These are phyloP conservation scores for Sporisorium scitamineum DNA, from an alignment of 1,284 basidiomycete genomes.

Conservation along the genomic window DNA sequence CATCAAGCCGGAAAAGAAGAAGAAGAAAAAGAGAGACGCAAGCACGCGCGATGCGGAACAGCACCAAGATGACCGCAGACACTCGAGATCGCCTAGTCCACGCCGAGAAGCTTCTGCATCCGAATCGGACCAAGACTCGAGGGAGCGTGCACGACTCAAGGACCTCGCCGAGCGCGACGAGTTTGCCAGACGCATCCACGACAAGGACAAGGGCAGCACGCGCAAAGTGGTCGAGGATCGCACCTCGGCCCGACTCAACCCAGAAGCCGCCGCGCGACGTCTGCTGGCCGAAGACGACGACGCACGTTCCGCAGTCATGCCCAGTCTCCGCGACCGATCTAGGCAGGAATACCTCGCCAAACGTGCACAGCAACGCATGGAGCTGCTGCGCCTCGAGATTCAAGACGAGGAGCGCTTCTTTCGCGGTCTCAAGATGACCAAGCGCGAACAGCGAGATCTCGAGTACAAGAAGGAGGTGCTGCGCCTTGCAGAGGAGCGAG, in stretches of 20 bases:
- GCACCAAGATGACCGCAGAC: not conserved
- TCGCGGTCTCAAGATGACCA: slow-evolving; percentile 75
- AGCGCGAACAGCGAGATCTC: slow-evolving; percentile 82
- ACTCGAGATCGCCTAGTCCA: slow-evolving; percentile 11
- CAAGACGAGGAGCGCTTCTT: slow-evolving; percentile 66
- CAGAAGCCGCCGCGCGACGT: slow-evolving; percentile 84
- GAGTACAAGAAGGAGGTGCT: slow-evolving; percentile 94
- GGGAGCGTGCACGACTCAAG: slow-evolving; percentile 80
- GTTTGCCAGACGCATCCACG: slow-evolving; percentile 87
- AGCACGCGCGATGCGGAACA: slow-evolving; percentile 75
- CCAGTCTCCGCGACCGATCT: slow-evolving; percentile 60
- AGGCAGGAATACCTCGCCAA: slow-evolving; percentile 95
- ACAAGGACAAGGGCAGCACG: slow-evolving; percentile 84
- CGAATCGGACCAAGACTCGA: slow-evolving; percentile 74
- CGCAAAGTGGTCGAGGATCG: slow-evolving; percentile 94
- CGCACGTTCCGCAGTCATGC: slow-evolving; percentile 57
- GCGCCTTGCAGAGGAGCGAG: slow-evolving; percentile 89
- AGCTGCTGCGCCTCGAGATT: slow-evolving; percentile 87
- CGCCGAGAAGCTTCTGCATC: slow-evolving; percentile 5
- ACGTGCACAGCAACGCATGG: slow-evolving; percentile 94
- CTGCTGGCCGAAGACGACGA: slow-evolving; percentile 73
- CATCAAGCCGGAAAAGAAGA: slow-evolving; percentile 69
- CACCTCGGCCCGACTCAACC: slow-evolving; percentile 74
- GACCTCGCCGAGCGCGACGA: slow-evolving; percentile 90
- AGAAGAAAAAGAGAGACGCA: slow-evolving; percentile 77